A percentile compares a stretch with the other conserved stretches of the same genome.
phyloP scores from a whole-genome alignment of 2,329 filamentous ascomycete genomes.

The Fusarium nisikadoi region DNA sequence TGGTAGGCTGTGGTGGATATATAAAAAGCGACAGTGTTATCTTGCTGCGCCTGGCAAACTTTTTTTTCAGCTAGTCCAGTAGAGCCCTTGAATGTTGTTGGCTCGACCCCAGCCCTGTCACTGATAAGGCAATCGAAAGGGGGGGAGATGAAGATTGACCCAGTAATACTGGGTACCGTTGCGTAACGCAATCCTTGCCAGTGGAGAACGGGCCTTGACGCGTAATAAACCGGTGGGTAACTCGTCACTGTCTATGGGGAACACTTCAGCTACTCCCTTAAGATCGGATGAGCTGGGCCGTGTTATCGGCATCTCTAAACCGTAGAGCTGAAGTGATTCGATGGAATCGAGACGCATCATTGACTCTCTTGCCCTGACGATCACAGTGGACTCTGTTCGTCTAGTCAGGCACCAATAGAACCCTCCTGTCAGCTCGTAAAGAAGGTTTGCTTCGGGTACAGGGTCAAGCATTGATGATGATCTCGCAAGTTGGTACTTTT shows the following conservation, averaged over 20 bases:
- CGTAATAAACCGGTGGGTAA: conserved; percentile 9
- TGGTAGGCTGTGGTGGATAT: conserved; percentile 3
- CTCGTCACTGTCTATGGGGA: conserved; percentile 11
- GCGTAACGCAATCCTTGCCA: conserved; percentile 14
- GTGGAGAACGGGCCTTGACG: conserved; percentile 23
- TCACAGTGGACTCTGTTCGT: not conserved
- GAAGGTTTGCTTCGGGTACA: conserved; percentile 1
- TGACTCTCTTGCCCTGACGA: conserved; percentile 11
- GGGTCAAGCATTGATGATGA: not conserved
- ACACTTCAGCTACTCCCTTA: not conserved
- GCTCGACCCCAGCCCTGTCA: not conserved
- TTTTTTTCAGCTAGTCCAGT: conserved; percentile 8
- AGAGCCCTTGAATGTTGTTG: conserved; percentile 11
- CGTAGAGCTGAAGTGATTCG: not conserved
- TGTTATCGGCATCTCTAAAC: not conserved
- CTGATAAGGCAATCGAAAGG: conserved; percentile 20
- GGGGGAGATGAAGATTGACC: conserved; percentile 23
- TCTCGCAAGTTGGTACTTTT: not conserved
- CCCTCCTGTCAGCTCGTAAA: conserved; percentile 15
- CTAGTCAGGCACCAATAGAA: conserved; percentile 12
- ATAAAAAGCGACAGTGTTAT: conserved; percentile 17
- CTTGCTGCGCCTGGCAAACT: conserved; percentile 8
- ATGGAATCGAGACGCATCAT: conserved; percentile 1
- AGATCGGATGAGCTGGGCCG: not conserved
- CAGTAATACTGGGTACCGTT: conserved; percentile 17